phyloP scores from a whole-genome alignment of 2,329 filamentous ascomycete genomes.

The Neopestalotiopsis rosae region DNA sequence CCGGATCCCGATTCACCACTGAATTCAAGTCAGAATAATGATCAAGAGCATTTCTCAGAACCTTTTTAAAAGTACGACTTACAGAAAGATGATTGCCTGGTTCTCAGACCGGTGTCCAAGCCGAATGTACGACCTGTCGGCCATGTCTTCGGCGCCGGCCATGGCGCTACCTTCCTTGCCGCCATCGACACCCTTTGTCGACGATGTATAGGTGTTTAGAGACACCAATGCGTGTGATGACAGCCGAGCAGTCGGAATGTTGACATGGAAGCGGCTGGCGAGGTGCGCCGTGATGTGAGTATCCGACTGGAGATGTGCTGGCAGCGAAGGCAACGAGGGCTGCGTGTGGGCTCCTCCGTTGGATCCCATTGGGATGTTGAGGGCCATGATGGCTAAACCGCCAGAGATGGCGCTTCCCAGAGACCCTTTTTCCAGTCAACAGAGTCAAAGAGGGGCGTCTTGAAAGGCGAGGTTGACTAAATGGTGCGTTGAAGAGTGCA shows the following conservation, averaged over 20 bases:
- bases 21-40: constrained; percentile 20
- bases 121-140: constrained; percentile 82
- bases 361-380: constrained; percentile 59
- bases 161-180: constrained; percentile 90
- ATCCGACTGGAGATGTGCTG: constrained; percentile 80
- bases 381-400: constrained; percentile 59
- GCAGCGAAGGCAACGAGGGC: constrained; percentile 85
- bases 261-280: constrained; percentile 89
- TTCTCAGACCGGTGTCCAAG: constrained; percentile 90
- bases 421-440: constrained; percentile 1
- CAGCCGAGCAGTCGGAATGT: constrained; percentile 83
- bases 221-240: constrained; percentile 92
- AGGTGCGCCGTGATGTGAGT: constrained; percentile 82
- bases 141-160: constrained; percentile 91
- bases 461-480: background rate
- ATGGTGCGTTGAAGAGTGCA: background rate
- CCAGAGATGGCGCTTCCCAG: constrained; percentile 32
- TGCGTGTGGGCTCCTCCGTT: constrained; percentile 74
- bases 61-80: constrained; percentile 42
- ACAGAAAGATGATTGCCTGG: constrained; percentile 93
- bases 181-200: constrained; percentile 87
- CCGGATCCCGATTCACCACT: constrained; percentile 96
- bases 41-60: background rate
- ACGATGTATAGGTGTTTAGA: constrained; percentile 93
- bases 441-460: background rate